These are phyloP conservation scores for Limtongia smithiae DNA, from an alignment of 805 yeast genomes.

Conservation along the genomic window DNA sequence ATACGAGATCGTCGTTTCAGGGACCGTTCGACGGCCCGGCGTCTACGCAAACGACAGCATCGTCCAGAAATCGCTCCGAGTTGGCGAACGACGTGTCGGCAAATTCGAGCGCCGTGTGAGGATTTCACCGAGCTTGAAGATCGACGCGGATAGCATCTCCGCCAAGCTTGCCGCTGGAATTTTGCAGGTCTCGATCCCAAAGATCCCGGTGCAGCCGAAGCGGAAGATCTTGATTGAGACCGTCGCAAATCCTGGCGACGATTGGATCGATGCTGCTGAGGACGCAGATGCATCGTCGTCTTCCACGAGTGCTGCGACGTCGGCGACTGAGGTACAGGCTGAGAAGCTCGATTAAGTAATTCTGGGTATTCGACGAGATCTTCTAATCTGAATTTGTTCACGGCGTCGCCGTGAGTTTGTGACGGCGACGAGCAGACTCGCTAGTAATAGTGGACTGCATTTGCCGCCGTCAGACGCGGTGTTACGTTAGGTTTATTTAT, in stretches of 20 bases:
- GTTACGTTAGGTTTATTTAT: no score
- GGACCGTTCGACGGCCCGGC: constrained; percentile 35
- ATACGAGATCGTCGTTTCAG: constrained; percentile 45
- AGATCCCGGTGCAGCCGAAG: constrained; percentile 24
- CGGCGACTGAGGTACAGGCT: constrained; percentile 7
- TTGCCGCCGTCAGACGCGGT: no score
- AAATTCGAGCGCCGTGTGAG: constrained; percentile 45
- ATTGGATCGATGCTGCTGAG: constrained; percentile 25
- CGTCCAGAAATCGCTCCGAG: constrained; percentile 31
- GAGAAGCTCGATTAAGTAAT: constrained; percentile 19
- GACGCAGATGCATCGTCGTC: not conserved
- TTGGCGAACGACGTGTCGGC: constrained; percentile 41
- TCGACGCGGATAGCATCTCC: no score
- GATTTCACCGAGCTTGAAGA: no score
- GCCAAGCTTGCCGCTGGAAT: constrained; percentile 47
- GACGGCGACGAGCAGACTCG: no score
- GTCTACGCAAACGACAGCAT: constrained; percentile 34
- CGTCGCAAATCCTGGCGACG: constrained; percentile 15
- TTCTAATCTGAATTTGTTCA: not conserved
- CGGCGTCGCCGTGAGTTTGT: not conserved
- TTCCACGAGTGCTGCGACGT: not conserved
- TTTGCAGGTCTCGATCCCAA: constrained; percentile 44
- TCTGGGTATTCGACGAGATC: not conserved
- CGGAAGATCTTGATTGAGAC: constrained; percentile 25
- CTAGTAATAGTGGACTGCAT: no score